Base-by-base conservation (phyloP, 179 eudicot genomes). In the Beta lomatogona region DNA sequence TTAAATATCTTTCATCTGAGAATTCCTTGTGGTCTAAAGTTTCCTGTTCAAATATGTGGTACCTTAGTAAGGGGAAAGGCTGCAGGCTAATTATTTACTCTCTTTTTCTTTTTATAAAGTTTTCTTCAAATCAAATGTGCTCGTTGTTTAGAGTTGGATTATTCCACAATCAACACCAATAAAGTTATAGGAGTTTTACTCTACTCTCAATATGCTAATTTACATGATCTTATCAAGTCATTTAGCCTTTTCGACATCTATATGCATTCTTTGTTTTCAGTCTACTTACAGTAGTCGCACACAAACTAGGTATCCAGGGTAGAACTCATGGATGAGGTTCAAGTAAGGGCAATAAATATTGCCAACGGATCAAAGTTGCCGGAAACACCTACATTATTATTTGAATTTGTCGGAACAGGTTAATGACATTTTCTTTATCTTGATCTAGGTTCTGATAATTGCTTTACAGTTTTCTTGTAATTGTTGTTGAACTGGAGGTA, bases 371-470 rank as follows among this genome's bases (percentile, higher is more conserved):
- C 89, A 80, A 87, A 82, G 78, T 90, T 96, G 74, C 97, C 98
- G 19, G 99, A 96, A 84, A 91, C 85, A 84, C 97, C 97, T 74
- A 93, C 98, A 25, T 82, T 96, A 83, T 82, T 96, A 89, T 93
- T 96, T 89, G 99, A 96, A 80, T 93, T 96, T 80, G 87, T 96
- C 12, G 99, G 99, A 82, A 96, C 99, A 86, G 99, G 99, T 95
- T 73, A 85, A 74, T 80, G 66, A 48, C 66, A 11, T 11, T 44
- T 79, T 55, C 58, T 73, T 41, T 22, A 19, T 28, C 16, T 41
- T 58, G 71, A 16, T 71, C 54, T 45, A n/a, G 31, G 36, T 79
- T 21, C 25, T 79, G 80, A 15, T 54, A 22, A 44, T 50, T 76
- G 21, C 8, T 50, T 57, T 21, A 4, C 11, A 48, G 53, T 14